Base-by-base conservation (phyloP, 257 asterid species). In the Cynanchum wilfordii region DNA sequence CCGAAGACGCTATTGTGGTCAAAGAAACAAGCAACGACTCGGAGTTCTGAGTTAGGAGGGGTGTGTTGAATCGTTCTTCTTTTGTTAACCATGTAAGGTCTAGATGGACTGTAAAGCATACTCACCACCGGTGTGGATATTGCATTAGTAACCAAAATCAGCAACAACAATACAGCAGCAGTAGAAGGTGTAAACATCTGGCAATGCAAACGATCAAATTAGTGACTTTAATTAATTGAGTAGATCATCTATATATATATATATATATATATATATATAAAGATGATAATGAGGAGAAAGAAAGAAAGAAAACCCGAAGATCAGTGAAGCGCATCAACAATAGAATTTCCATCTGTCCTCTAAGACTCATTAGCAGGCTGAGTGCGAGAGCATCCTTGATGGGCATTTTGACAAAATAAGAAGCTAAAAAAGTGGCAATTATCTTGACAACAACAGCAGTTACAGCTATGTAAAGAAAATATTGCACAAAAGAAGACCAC, bases 301-400 rank as follows among this genome's bases (percentile, higher is more conserved):
- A 33, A 33, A 30, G 33, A 30, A 33, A 33, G 38, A 33, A 33
- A 33, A 93, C 98, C 96, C 77, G 74, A 10, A 82, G 77, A 74
- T 87, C 90, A 82, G 84, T 72, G 93, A 94, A 88, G 69, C 89
- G 98, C 13, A 89, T 47, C 63, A 84, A 88, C 79, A 91, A 44
- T 22, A 91, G 67, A 66, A 89, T 76, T 68, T 94, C 99, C 11
- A 86, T 83, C 75, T 94, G 93, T 49, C 99, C 99, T 80, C 92
- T 87, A 65, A 89, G 65, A 75, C 88, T 83, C 89, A 89, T 62
- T 27, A 88, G 75, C 1, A 94, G 85, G 83, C 95, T 78, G 40
- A 89, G 83, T 20, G 93, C 85, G 49, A 93, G 81, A 62, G 96
- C 81, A 57, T 93, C 98, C 76, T 92, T 84, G 29, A 76, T 24